Evolutionary conservation across 768 basidiomycete species (phyloP), one percentile per base, ranked within the genome.

Genomic region (Tulasnella sp.): DNA sequence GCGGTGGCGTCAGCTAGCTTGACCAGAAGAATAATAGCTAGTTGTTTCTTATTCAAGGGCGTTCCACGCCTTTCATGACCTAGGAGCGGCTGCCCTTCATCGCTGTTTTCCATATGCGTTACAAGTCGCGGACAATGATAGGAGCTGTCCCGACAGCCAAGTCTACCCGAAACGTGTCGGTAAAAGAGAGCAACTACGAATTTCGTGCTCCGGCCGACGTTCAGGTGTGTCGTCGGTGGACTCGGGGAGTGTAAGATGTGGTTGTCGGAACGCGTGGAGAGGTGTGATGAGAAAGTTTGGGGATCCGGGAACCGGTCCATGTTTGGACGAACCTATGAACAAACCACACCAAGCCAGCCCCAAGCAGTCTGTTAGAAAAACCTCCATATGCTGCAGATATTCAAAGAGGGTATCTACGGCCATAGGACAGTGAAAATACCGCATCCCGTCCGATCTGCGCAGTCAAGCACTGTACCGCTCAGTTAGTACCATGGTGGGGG

Each of bases 391-490:
- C 55, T 7, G 11, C 55, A 57, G 13, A 57, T 57, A 26, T 26
- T 15, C 0, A 11, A 26, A 9, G 29, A n/a, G 29, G n/a, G 29
- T 26, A 57, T 57, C 55, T 57, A 57, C 55, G 55, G 55, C 55
- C 55, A 57, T 57, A 57, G 55, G 55, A 57, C 55, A 57, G 55
- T 57, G 55, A 57, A 55, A 57, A 57, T 57, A 57, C 55, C 55
- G 55, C 55, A 57, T 57, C 55, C 55, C 55, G 55, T 57, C 55
- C 55, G 55, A 57, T 57, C 55, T 57, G 55, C 55, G 55, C 55
- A 57, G 55, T 57, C 55, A 57, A 57, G 55, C 55, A 57, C 55
- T 57, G 55, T 57, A 57, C 55, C 55, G 55, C 55, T 57, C 55
- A 57, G 55, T 57, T 57, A 57, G 55, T 57, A 57, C 55, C 55